phyloP scores from a whole-genome alignment of 2,329 filamentous ascomycete genomes.

The Lomentospora prolificans region DNA sequence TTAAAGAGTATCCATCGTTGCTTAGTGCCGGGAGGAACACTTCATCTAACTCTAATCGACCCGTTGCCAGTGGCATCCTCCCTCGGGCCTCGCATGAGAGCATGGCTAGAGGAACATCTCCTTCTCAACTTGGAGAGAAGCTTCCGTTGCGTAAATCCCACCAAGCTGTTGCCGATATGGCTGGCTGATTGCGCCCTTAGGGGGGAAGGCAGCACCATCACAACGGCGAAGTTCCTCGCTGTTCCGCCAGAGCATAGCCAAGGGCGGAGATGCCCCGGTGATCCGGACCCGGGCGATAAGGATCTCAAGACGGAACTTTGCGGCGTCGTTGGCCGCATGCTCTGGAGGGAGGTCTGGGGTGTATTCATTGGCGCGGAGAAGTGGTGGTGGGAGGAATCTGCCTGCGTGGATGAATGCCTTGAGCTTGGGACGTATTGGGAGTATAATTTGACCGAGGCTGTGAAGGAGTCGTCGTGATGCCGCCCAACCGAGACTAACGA shows the following conservation, averaged over 20 bases:
- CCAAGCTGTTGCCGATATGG: constrained; percentile 47
- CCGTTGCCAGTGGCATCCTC: constrained; percentile 46
- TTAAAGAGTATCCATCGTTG: constrained; percentile 47
- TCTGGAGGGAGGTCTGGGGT: constrained; percentile 55
- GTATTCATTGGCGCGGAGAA: constrained; percentile 33
- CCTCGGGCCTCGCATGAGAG: constrained; percentile 45
- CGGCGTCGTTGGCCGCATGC: constrained; percentile 41
- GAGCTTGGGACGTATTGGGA: constrained; percentile 47
- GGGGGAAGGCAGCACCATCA: constrained; percentile 34
- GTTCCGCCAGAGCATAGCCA: constrained; percentile 22
- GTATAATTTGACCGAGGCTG: constrained; percentile 45
- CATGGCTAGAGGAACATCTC: constrained; percentile 54
- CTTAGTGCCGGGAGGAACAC: constrained; percentile 41
- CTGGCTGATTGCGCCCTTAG: constrained; percentile 44
- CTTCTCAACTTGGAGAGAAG: constrained; percentile 47
- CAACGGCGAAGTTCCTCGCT: constrained; percentile 39
- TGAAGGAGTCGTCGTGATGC: constrained; percentile 29
- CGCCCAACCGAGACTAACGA: neutral
- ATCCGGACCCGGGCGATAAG: constrained; percentile 13
- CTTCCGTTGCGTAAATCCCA: constrained; percentile 51
- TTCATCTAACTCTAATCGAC: constrained; percentile 54
- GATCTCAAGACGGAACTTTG: constrained; percentile 36
- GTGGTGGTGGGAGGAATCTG: constrained; percentile 55
- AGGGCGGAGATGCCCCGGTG: neutral
- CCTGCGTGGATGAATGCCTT: constrained; percentile 44